Conservation (phyloP, 192 early-diverging fungal genomes). For the Jimgerdemannia flammicorona region DNA sequence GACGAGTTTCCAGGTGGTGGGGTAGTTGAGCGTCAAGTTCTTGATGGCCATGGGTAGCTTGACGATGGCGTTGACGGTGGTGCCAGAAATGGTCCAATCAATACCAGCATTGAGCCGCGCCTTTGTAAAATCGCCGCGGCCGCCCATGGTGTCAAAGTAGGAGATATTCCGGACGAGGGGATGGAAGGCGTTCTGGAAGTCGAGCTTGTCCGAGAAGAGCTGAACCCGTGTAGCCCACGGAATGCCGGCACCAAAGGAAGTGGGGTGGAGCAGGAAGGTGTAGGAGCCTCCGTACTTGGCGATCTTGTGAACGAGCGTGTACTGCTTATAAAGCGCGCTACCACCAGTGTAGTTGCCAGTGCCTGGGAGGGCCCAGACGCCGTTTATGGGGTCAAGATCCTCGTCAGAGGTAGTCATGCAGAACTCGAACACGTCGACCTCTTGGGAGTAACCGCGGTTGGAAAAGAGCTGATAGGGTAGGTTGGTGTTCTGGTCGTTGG, state of each 20-base stretch:
- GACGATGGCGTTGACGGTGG: conserved; percentile 12
- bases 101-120: conserved; percentile 15
- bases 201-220: conserved; percentile 19
- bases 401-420: conserved; percentile 20
- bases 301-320: conserved; percentile 12
- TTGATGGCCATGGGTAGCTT: conserved; percentile 4
- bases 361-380: conserved; percentile 13
- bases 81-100: conserved; percentile 9
- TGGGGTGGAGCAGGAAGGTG: conserved; percentile 22
- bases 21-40: conserved; percentile 17
- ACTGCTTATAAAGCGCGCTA: conserved; percentile 16
- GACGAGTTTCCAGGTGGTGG: conserved; percentile 16
- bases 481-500: conserved; percentile 11
- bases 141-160: conserved; percentile 21
- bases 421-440: conserved; percentile 16
- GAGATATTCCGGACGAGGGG: conserved; percentile 3
- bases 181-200: conserved; percentile 15
- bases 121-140: conserved; percentile 21
- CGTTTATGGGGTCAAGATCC: conserved; percentile 18
- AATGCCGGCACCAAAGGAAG: not conserved
- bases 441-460: conserved; percentile 15
- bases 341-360: conserved; percentile 5
- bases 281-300: conserved; percentile 23
- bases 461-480: conserved; percentile 21
- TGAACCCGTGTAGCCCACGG: not conserved